phyloP scores from a whole-genome alignment of 148 eudicot species.

The Vaccinium macrocarpon region DNA sequence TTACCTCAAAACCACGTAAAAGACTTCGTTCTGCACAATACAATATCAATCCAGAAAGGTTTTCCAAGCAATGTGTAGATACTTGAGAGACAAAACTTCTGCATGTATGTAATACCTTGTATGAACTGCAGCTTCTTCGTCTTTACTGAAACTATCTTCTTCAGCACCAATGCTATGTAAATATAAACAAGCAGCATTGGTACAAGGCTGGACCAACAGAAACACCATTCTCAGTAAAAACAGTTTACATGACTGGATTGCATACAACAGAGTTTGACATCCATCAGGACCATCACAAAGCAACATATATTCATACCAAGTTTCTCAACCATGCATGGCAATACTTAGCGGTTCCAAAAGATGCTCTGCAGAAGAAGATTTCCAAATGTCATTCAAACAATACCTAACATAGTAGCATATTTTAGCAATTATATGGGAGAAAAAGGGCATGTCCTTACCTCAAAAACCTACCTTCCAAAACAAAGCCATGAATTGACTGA shows the following conservation, averaged over 20 bases:
- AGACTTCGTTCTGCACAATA: background rate
- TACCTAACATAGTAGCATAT: background rate
- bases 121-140: slow-evolving; percentile 61
- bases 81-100: background rate
- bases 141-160: slow-evolving; percentile 66
- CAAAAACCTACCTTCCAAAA: slow-evolving; percentile 47
- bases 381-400: slow-evolving; percentile 16
- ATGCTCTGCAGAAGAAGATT: slow-evolving; percentile 44
- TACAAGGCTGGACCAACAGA: slow-evolving; percentile 45
- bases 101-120: slow-evolving; percentile 40
- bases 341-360: slow-evolving; percentile 64
- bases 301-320: slow-evolving; percentile 34
- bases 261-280: background rate
- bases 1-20: slow-evolving; percentile 6
- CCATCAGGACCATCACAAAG: slow-evolving; percentile 10
- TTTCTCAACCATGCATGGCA: slow-evolving; percentile 68
- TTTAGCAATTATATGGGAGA: slow-evolving; percentile 6
- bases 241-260: background rate
- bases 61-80: slow-evolving; percentile 10
- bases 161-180: slow-evolving; percentile 55
- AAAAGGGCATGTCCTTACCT: slow-evolving; percentile 33
- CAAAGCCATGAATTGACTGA: slow-evolving; percentile 58
- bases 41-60: slow-evolving; percentile 1
- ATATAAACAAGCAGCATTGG: slow-evolving; percentile 53
- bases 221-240: slow-evolving; percentile 12